Percentiles rank a stretch among this genome's conserved stretches.
Evolutionary conservation across 2,329 filamentous ascomycete genomes (phyloP).

Genomic region (Diaporthe sp.): DNA sequence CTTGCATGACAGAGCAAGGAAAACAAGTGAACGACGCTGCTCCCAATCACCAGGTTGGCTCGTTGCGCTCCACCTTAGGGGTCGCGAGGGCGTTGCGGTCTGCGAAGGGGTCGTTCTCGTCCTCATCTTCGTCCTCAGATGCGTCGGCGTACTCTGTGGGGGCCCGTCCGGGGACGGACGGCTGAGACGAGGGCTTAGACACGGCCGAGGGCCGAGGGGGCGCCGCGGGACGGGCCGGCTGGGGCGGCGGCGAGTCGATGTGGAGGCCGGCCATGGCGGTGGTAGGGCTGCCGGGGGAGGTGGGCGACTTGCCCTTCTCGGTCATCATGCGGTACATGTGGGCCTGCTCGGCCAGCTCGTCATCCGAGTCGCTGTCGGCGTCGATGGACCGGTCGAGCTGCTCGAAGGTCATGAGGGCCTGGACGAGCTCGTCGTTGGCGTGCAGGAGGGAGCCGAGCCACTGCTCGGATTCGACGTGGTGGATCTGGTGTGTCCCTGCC

Average conservation of each 20-base stretch:
- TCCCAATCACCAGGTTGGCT: slow-evolving; percentile 51
- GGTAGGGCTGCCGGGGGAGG: slow-evolving; percentile 57
- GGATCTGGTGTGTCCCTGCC: slow-evolving; percentile 68
- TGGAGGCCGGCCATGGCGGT: slow-evolving; percentile 61
- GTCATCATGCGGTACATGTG: slow-evolving; percentile 73
- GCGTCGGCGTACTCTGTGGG: slow-evolving; percentile 69
- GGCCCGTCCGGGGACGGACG: slow-evolving; percentile 56
- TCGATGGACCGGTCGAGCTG: slow-evolving; percentile 90
- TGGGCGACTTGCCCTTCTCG: slow-evolving; percentile 64
- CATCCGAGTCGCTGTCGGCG: slow-evolving; percentile 78
- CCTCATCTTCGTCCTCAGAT: slow-evolving; percentile 70
- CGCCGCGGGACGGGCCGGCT: slow-evolving; percentile 57
- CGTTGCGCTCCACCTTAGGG: slow-evolving; percentile 54
- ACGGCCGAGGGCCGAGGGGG: slow-evolving; percentile 62
- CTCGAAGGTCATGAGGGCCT: slow-evolving; percentile 93
- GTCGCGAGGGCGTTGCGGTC: slow-evolving; percentile 78
- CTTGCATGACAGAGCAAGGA: neutral
- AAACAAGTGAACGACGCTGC: neutral
- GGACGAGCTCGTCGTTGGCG: slow-evolving; percentile 96
- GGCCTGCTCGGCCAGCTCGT: slow-evolving; percentile 76
- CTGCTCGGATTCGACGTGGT: slow-evolving; percentile 90
- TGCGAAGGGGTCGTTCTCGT: slow-evolving; percentile 89
- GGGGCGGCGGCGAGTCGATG: slow-evolving; percentile 53
- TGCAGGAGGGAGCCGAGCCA: slow-evolving; percentile 92
- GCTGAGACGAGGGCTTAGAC: slow-evolving; percentile 65